Evolutionary conservation across 2,329 filamentous ascomycete genomes (phyloP).

Genomic region (Botrytis fragariae): DNA sequence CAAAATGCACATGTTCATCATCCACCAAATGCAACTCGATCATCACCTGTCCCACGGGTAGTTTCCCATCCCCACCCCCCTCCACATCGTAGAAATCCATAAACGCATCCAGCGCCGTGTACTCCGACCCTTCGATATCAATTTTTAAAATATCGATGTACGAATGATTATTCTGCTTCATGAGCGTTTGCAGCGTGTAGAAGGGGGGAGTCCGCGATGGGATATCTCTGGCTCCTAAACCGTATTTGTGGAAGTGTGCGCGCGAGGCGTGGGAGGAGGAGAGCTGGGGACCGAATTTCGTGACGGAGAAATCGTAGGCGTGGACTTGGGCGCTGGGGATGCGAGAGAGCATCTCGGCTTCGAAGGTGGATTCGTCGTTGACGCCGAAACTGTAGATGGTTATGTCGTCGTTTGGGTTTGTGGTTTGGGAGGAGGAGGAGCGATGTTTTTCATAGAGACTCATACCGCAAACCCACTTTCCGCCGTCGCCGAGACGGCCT

Average conservation of each 20-base stretch:
- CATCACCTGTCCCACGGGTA: constrained; percentile 35
- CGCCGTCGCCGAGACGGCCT: constrained; percentile 43
- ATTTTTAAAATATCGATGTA: constrained; percentile 45
- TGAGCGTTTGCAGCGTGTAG: constrained; percentile 41
- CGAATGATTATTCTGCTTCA: constrained; percentile 41
- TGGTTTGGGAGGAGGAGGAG: not conserved
- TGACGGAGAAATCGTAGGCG: constrained; percentile 43
- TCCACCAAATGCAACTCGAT: constrained; percentile 36
- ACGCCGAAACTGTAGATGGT: constrained; percentile 44
- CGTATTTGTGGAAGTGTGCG: constrained; percentile 41
- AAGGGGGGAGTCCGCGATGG: constrained; percentile 35
- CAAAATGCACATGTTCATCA: constrained; percentile 30
- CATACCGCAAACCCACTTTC: constrained; percentile 46
- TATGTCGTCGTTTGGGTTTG: constrained; percentile 14
- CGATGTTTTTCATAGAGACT: constrained; percentile 38
- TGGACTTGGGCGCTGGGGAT: constrained; percentile 40
- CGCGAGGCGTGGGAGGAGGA: constrained; percentile 19
- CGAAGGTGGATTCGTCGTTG: constrained; percentile 42
- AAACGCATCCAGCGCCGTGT: constrained; percentile 35
- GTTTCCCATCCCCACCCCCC: not conserved
- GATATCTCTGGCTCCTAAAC: constrained; percentile 38
- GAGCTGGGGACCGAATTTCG: constrained; percentile 36
- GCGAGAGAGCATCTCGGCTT: constrained; percentile 42
- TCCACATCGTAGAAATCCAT: constrained; percentile 29
- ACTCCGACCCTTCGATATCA: constrained; percentile 43